Conservation (phyloP, 192 early-diverging fungal species). For the Geranomyces variabilis region DNA sequence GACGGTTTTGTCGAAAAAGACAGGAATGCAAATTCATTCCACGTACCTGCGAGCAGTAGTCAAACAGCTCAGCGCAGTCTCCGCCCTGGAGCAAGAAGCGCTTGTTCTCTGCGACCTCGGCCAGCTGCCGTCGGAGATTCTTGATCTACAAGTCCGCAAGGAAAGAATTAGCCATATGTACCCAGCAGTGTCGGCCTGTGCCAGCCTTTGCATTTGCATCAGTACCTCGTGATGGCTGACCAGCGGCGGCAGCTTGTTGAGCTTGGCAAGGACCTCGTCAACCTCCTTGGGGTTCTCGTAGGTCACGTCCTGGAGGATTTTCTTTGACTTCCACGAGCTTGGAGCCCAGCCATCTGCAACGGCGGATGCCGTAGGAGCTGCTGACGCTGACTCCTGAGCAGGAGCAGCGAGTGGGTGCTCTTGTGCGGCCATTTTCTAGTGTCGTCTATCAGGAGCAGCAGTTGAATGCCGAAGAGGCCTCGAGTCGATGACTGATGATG, state of each 20-base stretch:
- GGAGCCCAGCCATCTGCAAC: conserved; percentile 39
- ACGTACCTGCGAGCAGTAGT: conserved; percentile 89
- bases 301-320: conserved; percentile 76
- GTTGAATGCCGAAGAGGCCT: too few species aligned
- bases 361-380: background rate
- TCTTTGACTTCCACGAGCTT: conserved; percentile 48
- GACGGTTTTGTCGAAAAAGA: background rate
- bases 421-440: too few species aligned
- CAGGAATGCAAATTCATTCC: background rate
- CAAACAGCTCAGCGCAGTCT: conserved; percentile 98
- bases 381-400: too few species aligned
- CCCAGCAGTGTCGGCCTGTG: too few species aligned
- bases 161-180: background rate
- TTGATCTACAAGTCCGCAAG: conserved; percentile 61
- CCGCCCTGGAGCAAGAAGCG: conserved; percentile 97
- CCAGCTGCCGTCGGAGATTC: conserved; percentile 78
- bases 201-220: background rate
- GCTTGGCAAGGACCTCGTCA: conserved; percentile 70
- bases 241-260: conserved; percentile 83
- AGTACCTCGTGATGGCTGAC: conserved; percentile 83
- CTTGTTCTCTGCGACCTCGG: conserved; percentile 86
- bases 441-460: too few species aligned
- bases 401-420: too few species aligned
- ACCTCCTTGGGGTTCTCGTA: conserved; percentile 80
- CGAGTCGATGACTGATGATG: too few species aligned